Percentiles rank a stretch among this genome's conserved stretches.
Evolutionary conservation across 179 eudicot species (phyloP).

Genomic region (Silene coronaria): DNA sequence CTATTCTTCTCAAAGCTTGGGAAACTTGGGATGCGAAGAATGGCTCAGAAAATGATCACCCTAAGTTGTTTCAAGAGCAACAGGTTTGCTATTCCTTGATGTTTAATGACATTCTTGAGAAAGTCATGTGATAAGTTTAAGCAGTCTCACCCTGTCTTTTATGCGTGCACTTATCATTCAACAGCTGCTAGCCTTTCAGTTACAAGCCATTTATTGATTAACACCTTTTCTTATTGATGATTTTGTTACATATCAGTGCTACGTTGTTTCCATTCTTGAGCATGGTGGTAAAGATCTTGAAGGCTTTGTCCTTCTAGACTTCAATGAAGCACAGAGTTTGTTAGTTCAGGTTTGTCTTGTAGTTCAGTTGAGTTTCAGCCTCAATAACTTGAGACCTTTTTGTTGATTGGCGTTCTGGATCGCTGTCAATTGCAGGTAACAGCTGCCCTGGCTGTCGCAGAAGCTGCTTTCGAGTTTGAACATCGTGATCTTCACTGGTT

Average conservation of each 20-base stretch:
- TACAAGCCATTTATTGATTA: neutral
- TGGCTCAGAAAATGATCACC: slow-evolving; percentile 90
- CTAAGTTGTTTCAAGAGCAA: slow-evolving; percentile 61
- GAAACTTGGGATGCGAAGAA: slow-evolving; percentile 74
- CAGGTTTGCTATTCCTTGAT: slow-evolving; percentile 45
- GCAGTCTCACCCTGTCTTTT: neutral
- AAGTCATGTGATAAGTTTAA: neutral
- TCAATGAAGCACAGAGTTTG: slow-evolving; percentile 78
- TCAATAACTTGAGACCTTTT: neutral
- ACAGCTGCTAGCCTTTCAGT: neutral
- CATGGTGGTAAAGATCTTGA: slow-evolving; percentile 93
- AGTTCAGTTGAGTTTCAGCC: neutral
- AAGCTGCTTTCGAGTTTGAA: slow-evolving; percentile 90
- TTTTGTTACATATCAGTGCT: slow-evolving; percentile 42
- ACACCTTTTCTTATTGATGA: neutral
- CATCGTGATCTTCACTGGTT: slow-evolving; percentile 97
- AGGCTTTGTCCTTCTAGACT: slow-evolving; percentile 79
- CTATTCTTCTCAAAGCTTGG: slow-evolving; percentile 73
- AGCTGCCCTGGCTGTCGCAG: slow-evolving; percentile 87
- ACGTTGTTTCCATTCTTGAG: slow-evolving; percentile 77
- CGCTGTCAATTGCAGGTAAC: slow-evolving; percentile 52
- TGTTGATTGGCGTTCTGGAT: slow-evolving; percentile 14
- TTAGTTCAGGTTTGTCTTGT: slow-evolving; percentile 57
- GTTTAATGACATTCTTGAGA: neutral
- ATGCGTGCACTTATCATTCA: neutral